Evolutionary conservation across 2,329 filamentous ascomycete species (phyloP), one percentile per base, ranked within the genome.

Genomic region (Verticillium zaregamsianum): DNA sequence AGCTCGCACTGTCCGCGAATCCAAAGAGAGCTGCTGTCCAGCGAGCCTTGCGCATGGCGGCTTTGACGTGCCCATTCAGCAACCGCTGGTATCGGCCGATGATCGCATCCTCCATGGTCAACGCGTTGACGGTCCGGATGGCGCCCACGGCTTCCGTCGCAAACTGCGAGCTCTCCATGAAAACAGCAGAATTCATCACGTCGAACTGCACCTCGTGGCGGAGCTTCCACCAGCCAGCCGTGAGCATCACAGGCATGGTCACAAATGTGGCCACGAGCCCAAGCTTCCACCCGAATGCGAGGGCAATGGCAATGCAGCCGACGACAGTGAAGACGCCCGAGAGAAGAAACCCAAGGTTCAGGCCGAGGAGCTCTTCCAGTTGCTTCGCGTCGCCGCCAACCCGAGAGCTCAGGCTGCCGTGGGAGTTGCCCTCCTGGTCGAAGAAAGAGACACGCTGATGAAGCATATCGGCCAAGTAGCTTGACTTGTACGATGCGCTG

Each of bases 121-220:
- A 73, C 0, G 84, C 79, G 0, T 82, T 76, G 1, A 89, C 86
- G 0, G 86, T 89, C n/a, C 86, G 77, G 62, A 88, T 85, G 0
- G 85, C 85, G 2, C 81, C 79, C 3, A 89, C 83, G 85, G n/a
- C 82, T 67, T 89, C 86, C 0, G 83, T 79, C 0, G 85, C 86
- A 62, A 88, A 88, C 62, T 87, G 80, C 0, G 85, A 86, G 64
- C 84, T 87, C 37, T 83, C 80, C 8, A 78, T 77, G 66, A 87
- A 88, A 0, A 86, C 81, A 2, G 75, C 76, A 1, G 82, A 77
- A 56, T 85, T 87, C 73, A 85, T 79, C 52, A 78, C 73, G 52
- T 86, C 83, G 45, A 88, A 85, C 58, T 83, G 76, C 15, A 79
- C 69, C 66, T 84, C 82, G 2, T 81, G 74, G 15, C 76, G 72